phyloP scores from a whole-genome alignment of 495 filamentous ascomycete species.

The Xylaria flabelliformis region DNA sequence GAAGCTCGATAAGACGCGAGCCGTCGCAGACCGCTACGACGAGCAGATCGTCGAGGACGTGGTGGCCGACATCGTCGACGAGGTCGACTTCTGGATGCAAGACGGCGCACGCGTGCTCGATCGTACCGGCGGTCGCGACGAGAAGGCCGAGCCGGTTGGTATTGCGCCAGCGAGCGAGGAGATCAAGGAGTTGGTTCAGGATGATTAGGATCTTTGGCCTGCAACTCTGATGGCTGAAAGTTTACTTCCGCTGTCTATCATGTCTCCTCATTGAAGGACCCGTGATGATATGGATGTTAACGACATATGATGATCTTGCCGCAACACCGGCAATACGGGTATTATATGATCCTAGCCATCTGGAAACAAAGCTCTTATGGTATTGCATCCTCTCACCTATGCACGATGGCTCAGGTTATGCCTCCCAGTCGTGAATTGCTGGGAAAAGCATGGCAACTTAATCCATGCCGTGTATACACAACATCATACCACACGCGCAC shows the following conservation, averaged over 20 bases:
- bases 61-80: constrained; percentile 88
- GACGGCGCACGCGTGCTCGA: constrained; percentile 61
- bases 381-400: background rate
- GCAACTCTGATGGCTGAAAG: background rate
- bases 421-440: background rate
- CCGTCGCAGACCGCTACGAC: constrained; percentile 80
- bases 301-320: background rate
- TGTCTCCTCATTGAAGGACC: background rate
- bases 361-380: background rate
- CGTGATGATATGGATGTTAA: background rate
- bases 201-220: constrained; percentile 52
- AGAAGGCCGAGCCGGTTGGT: constrained; percentile 46
- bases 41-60: constrained; percentile 97
- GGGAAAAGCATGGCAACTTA: background rate
- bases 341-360: background rate
- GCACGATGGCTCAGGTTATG: background rate
- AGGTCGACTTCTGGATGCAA: constrained; percentile 80
- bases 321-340: no score
- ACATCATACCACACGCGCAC: no score
- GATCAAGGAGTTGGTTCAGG: constrained; percentile 69
- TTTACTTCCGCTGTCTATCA: background rate
- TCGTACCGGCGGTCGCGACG: constrained; percentile 46
- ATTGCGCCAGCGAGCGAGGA: constrained; percentile 54
- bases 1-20: constrained; percentile 48
- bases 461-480: background rate